phyloP scores from a whole-genome alignment of 768 basidiomycete species.

The Russula virescens region DNA sequence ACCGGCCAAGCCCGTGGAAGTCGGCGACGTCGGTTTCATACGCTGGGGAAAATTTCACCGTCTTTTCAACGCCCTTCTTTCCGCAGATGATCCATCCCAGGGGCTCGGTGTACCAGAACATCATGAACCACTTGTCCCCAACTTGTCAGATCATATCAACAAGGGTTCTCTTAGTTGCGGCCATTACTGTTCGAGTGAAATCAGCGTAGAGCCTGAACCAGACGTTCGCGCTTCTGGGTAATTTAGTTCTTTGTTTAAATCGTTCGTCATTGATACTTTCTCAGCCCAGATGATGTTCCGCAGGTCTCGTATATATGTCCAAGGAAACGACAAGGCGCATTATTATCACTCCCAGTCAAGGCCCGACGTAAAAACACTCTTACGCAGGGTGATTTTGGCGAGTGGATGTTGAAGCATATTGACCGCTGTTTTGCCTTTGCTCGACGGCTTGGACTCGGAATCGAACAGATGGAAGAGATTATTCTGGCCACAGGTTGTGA shows the following conservation, averaged over 20 bases:
- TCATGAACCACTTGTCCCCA: neutral
- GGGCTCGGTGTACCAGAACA: neutral
- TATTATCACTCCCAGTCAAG: neutral
- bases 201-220: neutral
- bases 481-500: constrained; percentile 2
- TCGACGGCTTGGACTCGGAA: neutral
- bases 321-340: neutral
- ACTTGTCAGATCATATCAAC: neutral
- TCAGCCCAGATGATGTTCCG: neutral
- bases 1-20: no score
- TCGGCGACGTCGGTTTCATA: no score
- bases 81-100: neutral
- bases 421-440: neutral
- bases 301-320: neutral
- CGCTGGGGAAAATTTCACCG: no score
- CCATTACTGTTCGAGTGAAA: neutral
- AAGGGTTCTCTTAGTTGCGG: neutral
- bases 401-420: neutral
- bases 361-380: neutral
- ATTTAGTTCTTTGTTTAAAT: neutral
- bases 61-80: no score
- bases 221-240: neutral
- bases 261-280: neutral
- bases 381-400: neutral
- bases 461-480: neutral